phyloP scores from a whole-genome alignment of 345 rosid species.

The Mercurialis annua region DNA sequence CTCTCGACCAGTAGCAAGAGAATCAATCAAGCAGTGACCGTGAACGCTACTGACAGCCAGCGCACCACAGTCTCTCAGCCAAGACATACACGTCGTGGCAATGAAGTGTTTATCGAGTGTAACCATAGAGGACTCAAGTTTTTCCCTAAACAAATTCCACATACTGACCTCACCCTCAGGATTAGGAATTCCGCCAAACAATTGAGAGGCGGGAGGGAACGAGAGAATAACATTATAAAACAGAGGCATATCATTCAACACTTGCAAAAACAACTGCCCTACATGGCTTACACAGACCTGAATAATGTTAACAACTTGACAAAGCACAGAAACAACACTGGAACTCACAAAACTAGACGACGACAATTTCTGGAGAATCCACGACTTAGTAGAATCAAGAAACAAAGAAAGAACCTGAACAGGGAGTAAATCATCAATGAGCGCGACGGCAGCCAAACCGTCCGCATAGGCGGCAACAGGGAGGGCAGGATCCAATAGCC shows the following conservation, averaged over 20 bases:
- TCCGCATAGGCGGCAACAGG: conserved; percentile 65
- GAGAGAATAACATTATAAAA: conserved; percentile 79
- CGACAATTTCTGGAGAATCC: conserved; percentile 70
- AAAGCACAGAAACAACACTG: conserved; percentile 55
- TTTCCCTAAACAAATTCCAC: conserved; percentile 88
- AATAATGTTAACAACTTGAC: conserved; percentile 69
- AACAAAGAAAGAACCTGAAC: conserved; percentile 60
- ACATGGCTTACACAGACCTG: conserved; percentile 86
- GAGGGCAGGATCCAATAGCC: conserved; percentile 69
- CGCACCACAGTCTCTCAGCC: conserved; percentile 77
- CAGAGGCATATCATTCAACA: conserved; percentile 81
- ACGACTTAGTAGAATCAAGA: conserved; percentile 71
- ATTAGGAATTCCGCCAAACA: conserved; percentile 93
- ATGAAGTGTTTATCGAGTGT: conserved; percentile 54
- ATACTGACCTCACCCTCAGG: conserved; percentile 84
- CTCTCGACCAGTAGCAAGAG: conserved; percentile 61
- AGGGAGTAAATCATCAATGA: conserved; percentile 81
- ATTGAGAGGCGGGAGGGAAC: conserved; percentile 90
- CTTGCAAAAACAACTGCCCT: conserved; percentile 87
- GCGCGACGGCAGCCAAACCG: conserved; percentile 80
- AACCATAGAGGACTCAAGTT: conserved; percentile 55
- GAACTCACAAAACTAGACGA: conserved; percentile 33
- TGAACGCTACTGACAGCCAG: conserved; percentile 58
- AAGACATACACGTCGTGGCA: conserved; percentile 58
- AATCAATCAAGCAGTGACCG: conserved; percentile 63